phyloP scores from a whole-genome alignment of 768 basidiomycete genomes.

The Mycena metata region DNA sequence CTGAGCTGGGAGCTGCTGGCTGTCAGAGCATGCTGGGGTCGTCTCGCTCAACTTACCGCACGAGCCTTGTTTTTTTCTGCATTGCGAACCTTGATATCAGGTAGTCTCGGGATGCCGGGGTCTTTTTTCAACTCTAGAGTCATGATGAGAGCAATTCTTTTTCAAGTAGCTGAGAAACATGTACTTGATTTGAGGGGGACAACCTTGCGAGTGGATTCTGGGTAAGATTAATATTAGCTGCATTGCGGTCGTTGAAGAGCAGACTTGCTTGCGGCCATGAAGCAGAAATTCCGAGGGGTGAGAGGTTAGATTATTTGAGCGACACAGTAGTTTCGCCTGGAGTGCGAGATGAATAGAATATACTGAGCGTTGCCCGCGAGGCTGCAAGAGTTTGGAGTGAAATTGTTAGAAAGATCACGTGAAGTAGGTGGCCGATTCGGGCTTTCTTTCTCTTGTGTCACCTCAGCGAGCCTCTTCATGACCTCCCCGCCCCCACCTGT shows the following conservation, averaged over 20 bases:
- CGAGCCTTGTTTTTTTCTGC: constrained; percentile 62
- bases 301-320: no score
- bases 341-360: no score
- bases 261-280: constrained; percentile 34
- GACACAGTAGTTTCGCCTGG: no score
- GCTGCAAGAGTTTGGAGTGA: no score
- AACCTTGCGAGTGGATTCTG: constrained; percentile 32
- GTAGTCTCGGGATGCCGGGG: constrained; percentile 88
- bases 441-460: constrained; percentile 14
- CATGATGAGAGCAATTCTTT: constrained; percentile 1
- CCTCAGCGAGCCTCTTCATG: constrained; percentile 6
- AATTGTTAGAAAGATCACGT: no score
- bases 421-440: neutral
- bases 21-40: constrained; percentile 21
- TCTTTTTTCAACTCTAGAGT: constrained; percentile 86
- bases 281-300: no score
- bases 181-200: constrained; percentile 40
- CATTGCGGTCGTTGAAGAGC: neutral
- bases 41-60: constrained; percentile 49
- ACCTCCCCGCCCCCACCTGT: constrained; percentile 27
- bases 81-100: constrained; percentile 75
- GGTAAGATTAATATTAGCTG: neutral
- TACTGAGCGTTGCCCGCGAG: no score
- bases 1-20: constrained; percentile 40
- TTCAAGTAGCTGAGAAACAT: neutral